Evolutionary conservation across 2,329 filamentous ascomycete species (phyloP).

Genomic region (Didymellaceae sp.): DNA sequence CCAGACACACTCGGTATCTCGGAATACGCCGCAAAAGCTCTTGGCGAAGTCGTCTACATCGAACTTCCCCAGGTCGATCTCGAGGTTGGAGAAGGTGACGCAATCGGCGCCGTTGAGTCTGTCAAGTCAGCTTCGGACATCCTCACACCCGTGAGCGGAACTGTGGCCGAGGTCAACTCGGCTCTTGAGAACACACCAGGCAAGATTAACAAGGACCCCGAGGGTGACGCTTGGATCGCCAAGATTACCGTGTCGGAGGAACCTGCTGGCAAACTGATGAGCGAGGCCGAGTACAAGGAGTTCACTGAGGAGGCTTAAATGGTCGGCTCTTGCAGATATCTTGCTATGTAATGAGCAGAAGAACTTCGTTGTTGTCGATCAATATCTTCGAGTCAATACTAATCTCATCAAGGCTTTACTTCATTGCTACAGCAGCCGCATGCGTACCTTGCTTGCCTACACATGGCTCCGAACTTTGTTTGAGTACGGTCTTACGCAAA

Average conservation of each 20-base stretch:
- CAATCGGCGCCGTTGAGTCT: conserved; percentile 93
- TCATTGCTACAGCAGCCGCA: conserved; percentile 62
- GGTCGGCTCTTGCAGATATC: background rate
- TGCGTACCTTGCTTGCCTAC: conserved; percentile 59
- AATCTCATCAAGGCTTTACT: conserved; percentile 60
- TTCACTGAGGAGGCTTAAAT: conserved; percentile 65
- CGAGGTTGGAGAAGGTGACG: conserved; percentile 76
- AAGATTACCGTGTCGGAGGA: conserved; percentile 83
- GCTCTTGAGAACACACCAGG: conserved; percentile 83
- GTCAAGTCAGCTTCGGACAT: conserved; percentile 99
- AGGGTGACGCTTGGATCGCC: conserved; percentile 91
- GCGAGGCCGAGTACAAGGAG: conserved; percentile 75
- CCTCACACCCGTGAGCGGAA: conserved; percentile 83
- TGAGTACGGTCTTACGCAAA: conserved; percentile 56
- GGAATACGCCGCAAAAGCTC: conserved; percentile 85
- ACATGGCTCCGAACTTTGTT: conserved; percentile 57
- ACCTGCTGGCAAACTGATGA: conserved; percentile 67
- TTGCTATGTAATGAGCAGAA: background rate
- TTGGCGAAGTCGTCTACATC: conserved; percentile 96
- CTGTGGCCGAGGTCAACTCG: conserved; percentile 75
- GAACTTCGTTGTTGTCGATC: background rate
- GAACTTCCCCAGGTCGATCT: conserved; percentile 80
- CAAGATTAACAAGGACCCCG: conserved; percentile 87
- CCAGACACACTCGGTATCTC: conserved; percentile 80
- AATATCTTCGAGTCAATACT: background rate